A percentile compares a stretch with the other conserved stretches of the same genome.
phyloP scores from a whole-genome alignment of 331 rosid species.

The Cydonia oblonga region DNA sequence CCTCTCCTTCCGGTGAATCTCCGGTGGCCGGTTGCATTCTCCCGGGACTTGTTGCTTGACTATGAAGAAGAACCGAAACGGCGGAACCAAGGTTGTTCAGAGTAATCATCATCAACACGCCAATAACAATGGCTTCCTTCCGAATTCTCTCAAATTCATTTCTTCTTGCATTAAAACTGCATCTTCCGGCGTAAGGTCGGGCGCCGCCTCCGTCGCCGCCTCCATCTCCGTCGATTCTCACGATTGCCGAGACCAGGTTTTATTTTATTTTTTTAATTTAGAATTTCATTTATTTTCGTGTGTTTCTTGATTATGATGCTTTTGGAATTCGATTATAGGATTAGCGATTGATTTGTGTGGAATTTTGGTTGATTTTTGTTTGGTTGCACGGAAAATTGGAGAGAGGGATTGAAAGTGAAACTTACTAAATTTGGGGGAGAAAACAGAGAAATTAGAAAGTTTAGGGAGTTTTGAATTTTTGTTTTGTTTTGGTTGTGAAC shows the following conservation, averaged over 20 bases:
- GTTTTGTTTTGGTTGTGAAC: not conserved
- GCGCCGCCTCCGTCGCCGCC: slow-evolving; percentile 74
- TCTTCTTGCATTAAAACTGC: slow-evolving; percentile 89
- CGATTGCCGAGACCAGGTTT: slow-evolving; percentile 69
- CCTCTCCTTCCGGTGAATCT: slow-evolving; percentile 32
- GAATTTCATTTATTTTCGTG: not conserved
- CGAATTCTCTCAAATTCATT: slow-evolving; percentile 77
- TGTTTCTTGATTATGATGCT: not conserved
- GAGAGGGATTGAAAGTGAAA: not conserved
- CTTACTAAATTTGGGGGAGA: not conserved
- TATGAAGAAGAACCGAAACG: slow-evolving; percentile 70
- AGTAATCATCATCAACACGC: not conserved
- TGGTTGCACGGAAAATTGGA: slow-evolving; percentile 5
- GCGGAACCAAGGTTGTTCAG: slow-evolving; percentile 4
- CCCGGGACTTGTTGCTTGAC: slow-evolving; percentile 1
- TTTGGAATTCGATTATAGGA: not conserved
- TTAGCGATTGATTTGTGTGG: too few relatives aligned
- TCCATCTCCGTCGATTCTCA: slow-evolving; percentile 64
- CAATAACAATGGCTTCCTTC: slow-evolving; percentile 47
- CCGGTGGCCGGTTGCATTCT: slow-evolving; percentile 35
- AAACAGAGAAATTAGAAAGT: not conserved
- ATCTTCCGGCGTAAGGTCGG: slow-evolving; percentile 80
- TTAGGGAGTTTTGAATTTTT: not conserved
- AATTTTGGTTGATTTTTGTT: not conserved
- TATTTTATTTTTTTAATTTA: not conserved